A percentile compares a stretch with the other conserved stretches of the same genome.
Evolutionary conservation across 164 flowering plant genomes (phyloP).

Genomic region (Nymphaea colorata): DNA sequence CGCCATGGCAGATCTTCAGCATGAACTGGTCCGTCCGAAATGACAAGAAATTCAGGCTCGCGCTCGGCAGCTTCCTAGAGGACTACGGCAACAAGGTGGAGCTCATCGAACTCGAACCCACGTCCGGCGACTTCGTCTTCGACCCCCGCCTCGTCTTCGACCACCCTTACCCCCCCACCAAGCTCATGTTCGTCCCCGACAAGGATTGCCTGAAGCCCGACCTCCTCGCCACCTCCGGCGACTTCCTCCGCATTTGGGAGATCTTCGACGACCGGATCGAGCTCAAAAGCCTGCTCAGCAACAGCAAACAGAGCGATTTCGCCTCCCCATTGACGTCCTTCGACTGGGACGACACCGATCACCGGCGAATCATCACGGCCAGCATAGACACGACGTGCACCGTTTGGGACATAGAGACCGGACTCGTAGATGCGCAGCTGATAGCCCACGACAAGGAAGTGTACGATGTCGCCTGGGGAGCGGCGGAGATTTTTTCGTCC

Average conservation of each 20-base stretch:
- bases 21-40: slow-evolving; percentile 32
- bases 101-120: slow-evolving; percentile 49
- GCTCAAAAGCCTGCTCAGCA: slow-evolving; percentile 34
- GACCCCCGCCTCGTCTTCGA: slow-evolving; percentile 50
- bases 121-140: slow-evolving; percentile 27
- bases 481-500: slow-evolving; percentile 79
- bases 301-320: slow-evolving; percentile 46
- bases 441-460: slow-evolving; percentile 98
- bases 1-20: slow-evolving; percentile 68
- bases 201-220: slow-evolving; percentile 5
- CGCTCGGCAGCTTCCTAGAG: slow-evolving; percentile 71
- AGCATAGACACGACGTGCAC: slow-evolving; percentile 96
- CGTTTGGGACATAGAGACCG: slow-evolving; percentile 79
- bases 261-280: slow-evolving; percentile 26
- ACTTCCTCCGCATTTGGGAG: slow-evolving; percentile 66
- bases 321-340: slow-evolving; percentile 56
- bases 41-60: slow-evolving; percentile 26
- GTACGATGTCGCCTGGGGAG: slow-evolving; percentile 96
- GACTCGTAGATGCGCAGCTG: slow-evolving; percentile 74
- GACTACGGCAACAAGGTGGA: slow-evolving; percentile 65
- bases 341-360: slow-evolving; percentile 56
- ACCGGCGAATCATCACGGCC: slow-evolving; percentile 56
- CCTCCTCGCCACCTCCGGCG: slow-evolving; percentile 47
- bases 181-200: slow-evolving; percentile 55
- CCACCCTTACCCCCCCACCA: slow-evolving; percentile 84